phyloP scores from a whole-genome alignment of 1,284 basidiomycete genomes.

The Malassezia slooffiae region DNA sequence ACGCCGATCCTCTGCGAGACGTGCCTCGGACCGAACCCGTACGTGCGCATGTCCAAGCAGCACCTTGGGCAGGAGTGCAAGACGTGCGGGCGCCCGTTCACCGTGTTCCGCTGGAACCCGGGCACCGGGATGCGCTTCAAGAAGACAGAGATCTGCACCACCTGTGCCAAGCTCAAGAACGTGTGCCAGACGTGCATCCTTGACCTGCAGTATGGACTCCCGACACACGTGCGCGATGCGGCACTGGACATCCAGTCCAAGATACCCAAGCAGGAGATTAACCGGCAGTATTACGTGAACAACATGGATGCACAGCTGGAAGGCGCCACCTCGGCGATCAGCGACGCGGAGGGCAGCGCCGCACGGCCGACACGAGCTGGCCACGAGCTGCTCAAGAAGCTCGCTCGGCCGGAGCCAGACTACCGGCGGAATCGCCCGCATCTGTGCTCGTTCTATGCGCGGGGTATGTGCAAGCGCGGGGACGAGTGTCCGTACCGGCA shows the following conservation, averaged over 20 bases:
- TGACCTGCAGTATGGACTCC: conserved; percentile 83
- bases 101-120: conserved; percentile 96
- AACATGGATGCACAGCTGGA: conserved; percentile 62
- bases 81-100: conserved; percentile 80
- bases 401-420: conserved; percentile 84
- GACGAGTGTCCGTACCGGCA: conserved; percentile 88
- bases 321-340: conserved; percentile 25
- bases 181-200: conserved; percentile 96
- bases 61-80: conserved; percentile 84
- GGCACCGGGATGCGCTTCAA: conserved; percentile 84
- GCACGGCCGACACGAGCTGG: too few relatives aligned
- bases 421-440: conserved; percentile 94
- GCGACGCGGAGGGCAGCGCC: neutral
- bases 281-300: conserved; percentile 73
- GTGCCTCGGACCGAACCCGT: conserved; percentile 48
- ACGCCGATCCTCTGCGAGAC: conserved; percentile 62
- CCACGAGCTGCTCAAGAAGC: conserved; percentile 86
- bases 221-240: conserved; percentile 92
- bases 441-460: conserved; percentile 86
- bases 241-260: conserved; percentile 75
- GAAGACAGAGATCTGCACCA: conserved; percentile 95
- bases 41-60: conserved; percentile 67
- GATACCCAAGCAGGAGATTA: conserved; percentile 89
- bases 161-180: conserved; percentile 96
- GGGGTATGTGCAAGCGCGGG: conserved; percentile 86